Base-by-base conservation (phyloP, 1,139 yeast species). In the Eremothecium sinecaudum region DNA sequence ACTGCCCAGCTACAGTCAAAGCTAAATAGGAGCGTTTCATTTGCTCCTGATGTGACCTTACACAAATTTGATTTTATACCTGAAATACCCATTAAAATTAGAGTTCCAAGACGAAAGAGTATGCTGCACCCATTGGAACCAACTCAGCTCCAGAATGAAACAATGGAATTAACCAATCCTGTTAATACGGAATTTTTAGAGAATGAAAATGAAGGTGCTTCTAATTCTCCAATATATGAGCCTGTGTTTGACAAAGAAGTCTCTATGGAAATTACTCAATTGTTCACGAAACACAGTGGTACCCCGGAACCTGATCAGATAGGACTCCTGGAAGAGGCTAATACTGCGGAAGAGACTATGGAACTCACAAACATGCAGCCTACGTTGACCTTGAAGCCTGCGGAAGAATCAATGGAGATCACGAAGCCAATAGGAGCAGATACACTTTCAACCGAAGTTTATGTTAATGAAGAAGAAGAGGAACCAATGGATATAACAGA, bases 21-120 rank as follows among this genome's bases (percentile, higher is more conserved):
- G 33, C 33, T 34, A 2, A 45, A 40, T 24, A 59, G 86, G 44
- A 56, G 86, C 23, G 86, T 79, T 0, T 76, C 83, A 1, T 79
- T 79, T 61, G 83, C 84, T 2, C 83, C 83, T 1, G 86, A 78
- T 47, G 86, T 78, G 0, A 78, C 84, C 0, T 58, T 79, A 23
- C 84, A 78, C 53, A 76, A 75, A 46, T 72, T 78, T 36, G 75
- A 71, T 41, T 57, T 69, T 38, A 61, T 70, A 4, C 69, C 73
- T 2, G 50, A 43, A 22, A 46, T 43, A 16, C 45, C 47, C 19
- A 47, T 53, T 4, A 58, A 58, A 38, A 46, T 68, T 40, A 51
- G 70, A 37, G 67, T 65, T 37, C 51, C 51, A 2, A 39, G 51
- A 28, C 28, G 51, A 28, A 39, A 36, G 21, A n/a, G 20, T 12